Evolutionary conservation across 305 asterid species (phyloP).

Genomic region (Striga hermonthica): DNA sequence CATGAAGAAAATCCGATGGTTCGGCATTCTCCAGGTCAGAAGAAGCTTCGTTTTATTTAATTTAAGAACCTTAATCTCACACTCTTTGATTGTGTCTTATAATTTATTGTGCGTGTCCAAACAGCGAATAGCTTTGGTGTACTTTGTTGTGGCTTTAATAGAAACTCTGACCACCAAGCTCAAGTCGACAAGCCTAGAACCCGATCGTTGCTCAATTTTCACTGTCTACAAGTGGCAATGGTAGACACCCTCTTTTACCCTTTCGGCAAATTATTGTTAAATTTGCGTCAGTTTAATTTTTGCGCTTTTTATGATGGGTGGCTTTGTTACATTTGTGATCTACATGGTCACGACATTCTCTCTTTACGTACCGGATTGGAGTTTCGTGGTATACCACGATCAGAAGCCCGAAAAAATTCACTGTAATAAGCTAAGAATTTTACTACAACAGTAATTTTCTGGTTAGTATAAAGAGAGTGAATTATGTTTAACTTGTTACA

Average conservation of each 20-base stretch:
- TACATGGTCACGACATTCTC: no score
- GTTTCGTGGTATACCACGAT: no score
- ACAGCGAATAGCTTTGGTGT: slow-evolving; percentile 91
- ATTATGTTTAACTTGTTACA: no score
- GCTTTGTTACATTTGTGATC: no score
- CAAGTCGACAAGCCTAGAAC: slow-evolving; percentile 48
- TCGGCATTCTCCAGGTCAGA: slow-evolving; percentile 76
- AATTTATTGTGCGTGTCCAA: slow-evolving; percentile 15
- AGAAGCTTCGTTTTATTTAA: no score
- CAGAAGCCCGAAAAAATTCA: no score
- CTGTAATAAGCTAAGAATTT: no score
- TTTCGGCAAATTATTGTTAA: background rate
- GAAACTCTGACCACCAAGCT: slow-evolving; percentile 70
- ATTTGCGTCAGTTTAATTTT: background rate
- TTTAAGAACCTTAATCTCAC: no score
- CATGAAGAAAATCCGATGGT: slow-evolving; percentile 75
- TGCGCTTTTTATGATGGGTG: no score
- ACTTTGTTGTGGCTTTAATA: slow-evolving; percentile 66
- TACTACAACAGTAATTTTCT: no score
- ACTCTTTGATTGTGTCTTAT: background rate
- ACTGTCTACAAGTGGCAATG: slow-evolving; percentile 86
- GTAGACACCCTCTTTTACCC: slow-evolving; percentile 28
- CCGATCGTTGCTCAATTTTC: slow-evolving; percentile 58
- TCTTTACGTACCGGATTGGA: no score
- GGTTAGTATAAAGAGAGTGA: no score